Conservation (phyloP, 768 basidiomycete genomes). For the Candolleomyces aberdarensis region DNA sequence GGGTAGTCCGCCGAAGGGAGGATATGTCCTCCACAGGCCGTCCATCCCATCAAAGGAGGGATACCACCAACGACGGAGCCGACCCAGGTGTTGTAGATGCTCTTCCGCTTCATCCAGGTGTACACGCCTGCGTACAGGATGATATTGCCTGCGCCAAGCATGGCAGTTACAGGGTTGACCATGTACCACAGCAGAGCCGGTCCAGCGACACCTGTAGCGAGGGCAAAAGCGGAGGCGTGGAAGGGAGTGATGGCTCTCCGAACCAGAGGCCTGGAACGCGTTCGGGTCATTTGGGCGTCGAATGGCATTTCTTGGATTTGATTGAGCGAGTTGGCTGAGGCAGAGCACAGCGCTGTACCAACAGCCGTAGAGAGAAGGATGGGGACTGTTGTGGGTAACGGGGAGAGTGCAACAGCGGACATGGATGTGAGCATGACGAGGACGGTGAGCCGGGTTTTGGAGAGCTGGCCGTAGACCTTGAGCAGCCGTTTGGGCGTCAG, state of each 20-base stretch:
- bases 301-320: conserved; percentile 93
- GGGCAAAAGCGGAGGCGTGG: conserved; percentile 81
- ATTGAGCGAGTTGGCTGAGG: conserved; percentile 93
- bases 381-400: conserved; percentile 79
- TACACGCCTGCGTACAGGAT: conserved; percentile 88
- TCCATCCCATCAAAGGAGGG: conserved; percentile 98
- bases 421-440: conserved; percentile 88
- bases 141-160: conserved; percentile 82
- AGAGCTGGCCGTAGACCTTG: conserved; percentile 73
- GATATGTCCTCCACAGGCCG: conserved; percentile 83
- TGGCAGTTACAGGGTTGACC: conserved; percentile 84
- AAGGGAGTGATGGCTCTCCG: conserved; percentile 78
- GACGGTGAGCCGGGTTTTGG: conserved; percentile 80
- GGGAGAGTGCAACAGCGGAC: conserved; percentile 91
- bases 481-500: conserved; percentile 53
- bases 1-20: conserved; percentile 64
- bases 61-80: conserved; percentile 90
- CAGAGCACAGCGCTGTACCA: conserved; percentile 88
- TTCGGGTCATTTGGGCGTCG: conserved; percentile 95
- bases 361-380: conserved; percentile 82
- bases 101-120: conserved; percentile 87
- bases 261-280: conserved; percentile 83
- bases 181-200: conserved; percentile 74
- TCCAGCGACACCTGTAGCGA: conserved; percentile 74
- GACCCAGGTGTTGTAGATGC: conserved; percentile 88